phyloP scores from a whole-genome alignment of 805 yeast species.

The Kuraishia piskuri region DNA sequence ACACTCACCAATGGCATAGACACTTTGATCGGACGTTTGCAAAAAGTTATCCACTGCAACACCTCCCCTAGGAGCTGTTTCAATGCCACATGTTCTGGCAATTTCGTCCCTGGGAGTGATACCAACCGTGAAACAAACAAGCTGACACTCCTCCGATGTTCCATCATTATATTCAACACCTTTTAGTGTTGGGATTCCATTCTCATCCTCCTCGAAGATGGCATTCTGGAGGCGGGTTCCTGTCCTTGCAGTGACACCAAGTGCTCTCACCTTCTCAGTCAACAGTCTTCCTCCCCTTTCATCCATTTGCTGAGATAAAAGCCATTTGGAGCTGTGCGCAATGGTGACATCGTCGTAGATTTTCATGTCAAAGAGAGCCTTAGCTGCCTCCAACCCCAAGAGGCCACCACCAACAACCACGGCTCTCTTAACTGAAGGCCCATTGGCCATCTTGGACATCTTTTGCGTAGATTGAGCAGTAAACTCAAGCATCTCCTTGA shows the following conservation, averaged over 20 bases:
- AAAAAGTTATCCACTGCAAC: conserved; percentile 19
- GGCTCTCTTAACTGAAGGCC: conserved; percentile 11
- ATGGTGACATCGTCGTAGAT: conserved; percentile 20
- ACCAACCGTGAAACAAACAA: conserved; percentile 27
- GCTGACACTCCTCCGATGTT: conserved; percentile 20
- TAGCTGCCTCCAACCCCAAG: conserved; percentile 27
- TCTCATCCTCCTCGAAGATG: conserved; percentile 19
- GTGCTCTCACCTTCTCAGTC: conserved; percentile 38
- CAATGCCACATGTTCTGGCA: conserved; percentile 16
- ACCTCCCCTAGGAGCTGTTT: conserved; percentile 20
- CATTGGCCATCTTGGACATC: background rate
- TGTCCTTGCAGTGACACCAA: conserved; percentile 44
- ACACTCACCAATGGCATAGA: conserved; percentile 28
- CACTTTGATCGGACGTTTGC: conserved; percentile 17
- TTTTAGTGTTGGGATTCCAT: conserved; percentile 7
- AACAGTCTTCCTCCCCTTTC: conserved; percentile 24
- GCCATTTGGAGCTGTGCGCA: conserved; percentile 25
- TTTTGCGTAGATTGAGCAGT: conserved; percentile 7
- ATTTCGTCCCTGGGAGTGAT: conserved; percentile 26
- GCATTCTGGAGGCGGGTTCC: conserved; percentile 42
- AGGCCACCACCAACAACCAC: conserved; percentile 27
- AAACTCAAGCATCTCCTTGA: conserved; percentile 19
- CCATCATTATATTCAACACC: conserved; percentile 21
- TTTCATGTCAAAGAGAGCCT: conserved; percentile 24
- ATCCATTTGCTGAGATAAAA: conserved; percentile 27